Percentiles rank a stretch among this genome's conserved stretches.
Evolutionary conservation across 2,329 filamentous ascomycete genomes (phyloP).

Genomic region (Clarireedia sp.): DNA sequence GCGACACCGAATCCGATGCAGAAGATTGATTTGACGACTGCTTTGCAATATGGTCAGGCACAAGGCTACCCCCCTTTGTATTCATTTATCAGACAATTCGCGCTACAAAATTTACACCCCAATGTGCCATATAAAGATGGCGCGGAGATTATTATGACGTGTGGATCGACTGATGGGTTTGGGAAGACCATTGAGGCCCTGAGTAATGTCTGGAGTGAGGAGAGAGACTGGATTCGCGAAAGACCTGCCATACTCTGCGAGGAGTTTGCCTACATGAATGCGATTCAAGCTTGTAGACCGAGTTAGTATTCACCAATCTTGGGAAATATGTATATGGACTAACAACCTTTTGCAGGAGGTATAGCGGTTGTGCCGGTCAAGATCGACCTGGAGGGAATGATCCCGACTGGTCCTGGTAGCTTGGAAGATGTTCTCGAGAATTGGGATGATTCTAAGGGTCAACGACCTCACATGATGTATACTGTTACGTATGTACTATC

Average conservation of each 20-base stretch:
- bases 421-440: slow-evolving; percentile 70
- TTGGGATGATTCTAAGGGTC: slow-evolving; percentile 70
- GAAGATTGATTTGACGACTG: slow-evolving; percentile 73
- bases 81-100: slow-evolving; percentile 72
- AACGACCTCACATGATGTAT: slow-evolving; percentile 77
- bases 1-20: slow-evolving; percentile 48
- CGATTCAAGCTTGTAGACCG: slow-evolving; percentile 58
- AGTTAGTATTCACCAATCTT: neutral
- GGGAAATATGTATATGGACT: neutral
- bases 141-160: slow-evolving; percentile 70
- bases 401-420: slow-evolving; percentile 63
- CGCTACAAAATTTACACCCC: slow-evolving; percentile 68
- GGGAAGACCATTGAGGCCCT: slow-evolving; percentile 69
- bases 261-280: slow-evolving; percentile 72
- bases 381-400: slow-evolving; percentile 74
- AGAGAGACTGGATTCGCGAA: slow-evolving; percentile 56
- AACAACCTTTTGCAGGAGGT: slow-evolving; percentile 21
- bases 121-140: slow-evolving; percentile 71
- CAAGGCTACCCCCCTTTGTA: slow-evolving; percentile 73
- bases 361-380: slow-evolving; percentile 65
- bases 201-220: slow-evolving; percentile 65
- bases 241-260: slow-evolving; percentile 75
- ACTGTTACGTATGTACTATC: slow-evolving; percentile 66
- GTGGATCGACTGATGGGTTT: slow-evolving; percentile 80
- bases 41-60: slow-evolving; percentile 80